Conservation (phyloP, 1,284 basidiomycete species). For the Malassezia cuniculi region DNA sequence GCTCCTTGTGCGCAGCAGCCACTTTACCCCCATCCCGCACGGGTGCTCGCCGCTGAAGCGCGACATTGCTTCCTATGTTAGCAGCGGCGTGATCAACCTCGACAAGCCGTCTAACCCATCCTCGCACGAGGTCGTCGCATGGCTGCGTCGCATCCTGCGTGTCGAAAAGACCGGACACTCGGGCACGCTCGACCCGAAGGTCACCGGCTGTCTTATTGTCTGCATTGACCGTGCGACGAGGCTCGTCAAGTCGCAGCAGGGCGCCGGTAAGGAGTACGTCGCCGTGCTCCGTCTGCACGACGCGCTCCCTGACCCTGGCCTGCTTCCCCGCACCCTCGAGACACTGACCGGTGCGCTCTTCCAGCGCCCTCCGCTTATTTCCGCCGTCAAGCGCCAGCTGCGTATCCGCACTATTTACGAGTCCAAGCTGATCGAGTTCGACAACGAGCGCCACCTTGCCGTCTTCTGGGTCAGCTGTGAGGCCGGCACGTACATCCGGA, state of each 20-base stretch:
- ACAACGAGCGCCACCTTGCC: conserved; percentile 88
- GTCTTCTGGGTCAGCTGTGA: conserved; percentile 99
- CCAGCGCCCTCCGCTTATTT: conserved; percentile 96
- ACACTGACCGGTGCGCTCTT: conserved; percentile 96
- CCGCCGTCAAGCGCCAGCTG: conserved; percentile 95
- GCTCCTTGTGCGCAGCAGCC: conserved; percentile 76
- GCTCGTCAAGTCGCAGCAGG: conserved; percentile 96
- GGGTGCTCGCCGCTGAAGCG: conserved; percentile 82
- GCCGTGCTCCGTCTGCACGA: conserved; percentile 87
- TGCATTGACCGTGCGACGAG: conserved; percentile 99
- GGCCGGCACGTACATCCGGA: conserved; percentile 96
- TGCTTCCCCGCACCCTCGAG: conserved; percentile 82
- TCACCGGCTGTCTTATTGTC: conserved; percentile 95
- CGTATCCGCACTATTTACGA: conserved; percentile 96
- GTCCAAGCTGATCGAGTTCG: conserved; percentile 89
- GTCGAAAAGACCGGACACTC: conserved; percentile 98
- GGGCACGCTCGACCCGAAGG: conserved; percentile 95
- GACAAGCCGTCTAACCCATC: conserved; percentile 99
- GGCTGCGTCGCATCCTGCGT: conserved; percentile 86
- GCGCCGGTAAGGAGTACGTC: conserved; percentile 97
- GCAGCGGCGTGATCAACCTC: conserved; percentile 96
- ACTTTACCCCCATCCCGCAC: conserved; percentile 95
- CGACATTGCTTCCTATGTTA: conserved; percentile 78
- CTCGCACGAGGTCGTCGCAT: conserved; percentile 99
- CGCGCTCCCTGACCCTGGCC: conserved; percentile 63